Evolutionary conservation across 2,329 filamentous ascomycete genomes (phyloP).

Genomic region (Ophiocordyceps robertsii): DNA sequence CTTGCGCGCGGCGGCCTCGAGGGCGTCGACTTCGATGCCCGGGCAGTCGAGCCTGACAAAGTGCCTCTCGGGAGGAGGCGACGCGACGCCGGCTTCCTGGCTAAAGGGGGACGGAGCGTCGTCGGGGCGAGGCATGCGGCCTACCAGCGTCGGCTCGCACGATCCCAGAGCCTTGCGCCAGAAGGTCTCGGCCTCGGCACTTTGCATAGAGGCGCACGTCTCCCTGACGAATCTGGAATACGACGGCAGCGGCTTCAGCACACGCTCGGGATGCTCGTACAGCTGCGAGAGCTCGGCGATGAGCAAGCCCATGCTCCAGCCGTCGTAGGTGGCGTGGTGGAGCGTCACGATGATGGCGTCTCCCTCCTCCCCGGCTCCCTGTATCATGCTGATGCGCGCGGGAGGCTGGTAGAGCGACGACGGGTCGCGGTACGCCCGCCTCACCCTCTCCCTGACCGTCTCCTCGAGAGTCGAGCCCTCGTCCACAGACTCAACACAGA

Average conservation of each 20-base stretch:
- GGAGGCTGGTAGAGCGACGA: background rate
- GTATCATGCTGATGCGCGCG: background rate
- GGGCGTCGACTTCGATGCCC: background rate
- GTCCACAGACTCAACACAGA: background rate
- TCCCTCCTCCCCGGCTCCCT: background rate
- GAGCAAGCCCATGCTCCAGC: background rate
- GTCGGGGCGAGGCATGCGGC: background rate
- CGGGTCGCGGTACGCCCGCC: background rate
- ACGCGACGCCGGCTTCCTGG: no score
- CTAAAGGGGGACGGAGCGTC: background rate
- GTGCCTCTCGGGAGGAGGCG: background rate
- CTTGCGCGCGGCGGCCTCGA: constrained; percentile 2
- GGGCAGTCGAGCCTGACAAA: constrained; percentile 1
- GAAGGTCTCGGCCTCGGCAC: background rate
- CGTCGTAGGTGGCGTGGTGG: background rate
- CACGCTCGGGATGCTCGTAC: background rate
- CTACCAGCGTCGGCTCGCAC: background rate
- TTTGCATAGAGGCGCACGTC: background rate
- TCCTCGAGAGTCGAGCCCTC: background rate
- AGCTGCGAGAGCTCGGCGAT: background rate
- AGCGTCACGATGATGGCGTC: background rate
- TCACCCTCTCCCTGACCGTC: background rate
- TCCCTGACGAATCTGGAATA: background rate
- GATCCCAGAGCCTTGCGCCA: background rate
- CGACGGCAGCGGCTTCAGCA: background rate